Evolutionary conservation across 805 yeast genomes (phyloP), one percentile per base, ranked within the genome.

Genomic region (Sugiyamaella boreocaroliniensis): DNA sequence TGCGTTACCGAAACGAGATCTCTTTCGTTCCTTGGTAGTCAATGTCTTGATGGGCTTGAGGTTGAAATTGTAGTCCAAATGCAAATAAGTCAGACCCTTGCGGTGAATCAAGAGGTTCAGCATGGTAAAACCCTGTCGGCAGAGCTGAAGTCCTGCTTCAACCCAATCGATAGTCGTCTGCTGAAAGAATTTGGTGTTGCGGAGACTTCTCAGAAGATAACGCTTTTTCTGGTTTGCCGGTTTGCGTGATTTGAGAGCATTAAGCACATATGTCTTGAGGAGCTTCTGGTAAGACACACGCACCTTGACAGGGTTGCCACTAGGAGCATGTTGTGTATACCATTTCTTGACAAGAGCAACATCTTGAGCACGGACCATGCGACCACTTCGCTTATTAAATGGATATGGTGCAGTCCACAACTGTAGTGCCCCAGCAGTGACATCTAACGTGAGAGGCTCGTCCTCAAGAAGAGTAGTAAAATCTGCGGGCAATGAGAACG

Each of bases 141-240:
- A 86, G 2, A 93, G 81, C 69, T 93, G 98, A 53, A 93, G 72
- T 29, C 97, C 99, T 1, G 98, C 99, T 67, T 93, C 99, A 2
- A 92, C 93, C 99, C 99, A 93, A 68, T 93, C 99, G 48, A 93
- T 83, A 0, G 90, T 77, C 0, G 99, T 92, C 61, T 86, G 84
- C 64, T 89, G 96, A 69, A 93, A 93, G 66, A 80, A 93, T 63
- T 88, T 90, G 0, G 99, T 93, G 45, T 77, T 75, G 53, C 81
- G 80, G 58, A 93, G 75, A 29, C 82, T 76, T 56, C 80, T 81
- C 26, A 93, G 65, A 12, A 93, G 70, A 41, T 79, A 76, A 6
- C 78, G 75, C 59, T 82, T 85, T 48, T 76, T 75, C 45, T 70
- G 76, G 32, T 72, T 71, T 1, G 74, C 70, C 2, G 73, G 69